Percentiles rank a stretch among this genome's conserved stretches.
These are phyloP conservation scores for Aquilaria sinensis DNA, from an alignment of 345 rosid genomes.

Conservation along the genomic window DNA sequence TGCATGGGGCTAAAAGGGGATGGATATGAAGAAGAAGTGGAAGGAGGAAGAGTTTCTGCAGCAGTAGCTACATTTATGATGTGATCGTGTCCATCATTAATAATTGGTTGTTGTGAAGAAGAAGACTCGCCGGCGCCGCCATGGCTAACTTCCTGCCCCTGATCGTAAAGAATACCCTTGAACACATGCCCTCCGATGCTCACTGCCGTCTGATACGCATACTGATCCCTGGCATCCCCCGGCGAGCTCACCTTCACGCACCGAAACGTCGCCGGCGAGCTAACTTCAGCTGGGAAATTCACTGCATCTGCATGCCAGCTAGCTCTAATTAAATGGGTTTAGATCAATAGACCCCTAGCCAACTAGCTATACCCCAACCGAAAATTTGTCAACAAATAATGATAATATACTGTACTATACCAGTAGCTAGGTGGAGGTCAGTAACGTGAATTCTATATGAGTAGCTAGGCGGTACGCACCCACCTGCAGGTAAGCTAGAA, in stretches of 20 bases:
- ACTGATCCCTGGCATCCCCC: conserved; percentile 33
- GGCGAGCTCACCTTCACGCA: conserved; percentile 43
- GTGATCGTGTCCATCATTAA: neutral
- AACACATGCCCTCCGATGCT: conserved; percentile 55
- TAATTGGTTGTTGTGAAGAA: neutral
- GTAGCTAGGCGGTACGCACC: conserved; percentile 1
- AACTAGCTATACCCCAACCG: too few relatives aligned
- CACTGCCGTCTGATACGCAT: conserved; percentile 35
- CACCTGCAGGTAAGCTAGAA: neutral
- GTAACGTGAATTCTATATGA: too few relatives aligned
- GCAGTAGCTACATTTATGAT: conserved; percentile 10
- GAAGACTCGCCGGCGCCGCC: conserved; percentile 6
- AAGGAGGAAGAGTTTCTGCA: conserved; percentile 26
- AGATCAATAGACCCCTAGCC: too few relatives aligned
- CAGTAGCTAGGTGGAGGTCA: too few relatives aligned
- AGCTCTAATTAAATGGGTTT: too few relatives aligned
- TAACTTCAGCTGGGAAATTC: conserved; percentile 46
- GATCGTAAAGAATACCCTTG: conserved; percentile 60
- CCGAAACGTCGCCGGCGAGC: conserved; percentile 34
- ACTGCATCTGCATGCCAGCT: conserved; percentile 13
- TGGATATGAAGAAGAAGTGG: conserved; percentile 25
- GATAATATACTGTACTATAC: too few relatives aligned
- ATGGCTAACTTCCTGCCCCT: conserved; percentile 23
- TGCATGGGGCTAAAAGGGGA: conserved; percentile 51
- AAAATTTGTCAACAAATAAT: too few relatives aligned